Conservation (phyloP, 108 stramenopile species). For the Mediolabrus comicus region DNA sequence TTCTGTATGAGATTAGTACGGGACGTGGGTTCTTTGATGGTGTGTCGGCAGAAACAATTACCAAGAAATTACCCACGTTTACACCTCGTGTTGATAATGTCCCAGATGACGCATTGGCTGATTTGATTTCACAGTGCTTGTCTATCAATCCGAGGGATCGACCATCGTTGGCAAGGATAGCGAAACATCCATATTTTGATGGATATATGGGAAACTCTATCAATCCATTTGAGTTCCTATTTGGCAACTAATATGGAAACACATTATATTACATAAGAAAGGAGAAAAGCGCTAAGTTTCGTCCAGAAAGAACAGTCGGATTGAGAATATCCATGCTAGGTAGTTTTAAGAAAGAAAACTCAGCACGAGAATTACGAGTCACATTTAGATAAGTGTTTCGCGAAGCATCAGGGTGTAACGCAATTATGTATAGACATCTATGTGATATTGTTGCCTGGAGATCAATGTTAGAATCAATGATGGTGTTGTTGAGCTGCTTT, state of each 20-base stretch:
- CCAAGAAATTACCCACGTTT: constrained; percentile 58
- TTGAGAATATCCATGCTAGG: too few relatives aligned
- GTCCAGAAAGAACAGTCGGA: not conserved
- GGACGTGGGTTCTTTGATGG: constrained; percentile 78
- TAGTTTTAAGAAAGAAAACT: not conserved
- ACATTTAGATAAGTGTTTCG: too few relatives aligned
- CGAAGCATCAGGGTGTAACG: not conserved
- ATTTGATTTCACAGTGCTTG: constrained; percentile 70
- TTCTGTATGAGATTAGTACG: constrained; percentile 76
- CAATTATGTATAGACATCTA: not conserved
- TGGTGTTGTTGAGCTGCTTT: constrained; percentile 2
- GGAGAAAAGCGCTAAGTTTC: not conserved
- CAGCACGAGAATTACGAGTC: not conserved
- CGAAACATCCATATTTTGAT: constrained; percentile 80
- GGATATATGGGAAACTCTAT: constrained; percentile 19
- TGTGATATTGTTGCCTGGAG: too few relatives aligned
- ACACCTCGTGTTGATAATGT: constrained; percentile 46
- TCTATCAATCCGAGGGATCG: constrained; percentile 57
- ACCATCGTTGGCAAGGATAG: constrained; percentile 61
- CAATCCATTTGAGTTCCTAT: constrained; percentile 40
- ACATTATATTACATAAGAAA: too few relatives aligned
- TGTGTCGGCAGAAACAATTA: constrained; percentile 67
- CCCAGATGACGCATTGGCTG: constrained; percentile 52
- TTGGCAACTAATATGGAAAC: constrained; percentile 1
- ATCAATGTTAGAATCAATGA: not conserved